Evolutionary conservation across 306 rosid species (phyloP).

Genomic region (Datisca glomerata): DNA sequence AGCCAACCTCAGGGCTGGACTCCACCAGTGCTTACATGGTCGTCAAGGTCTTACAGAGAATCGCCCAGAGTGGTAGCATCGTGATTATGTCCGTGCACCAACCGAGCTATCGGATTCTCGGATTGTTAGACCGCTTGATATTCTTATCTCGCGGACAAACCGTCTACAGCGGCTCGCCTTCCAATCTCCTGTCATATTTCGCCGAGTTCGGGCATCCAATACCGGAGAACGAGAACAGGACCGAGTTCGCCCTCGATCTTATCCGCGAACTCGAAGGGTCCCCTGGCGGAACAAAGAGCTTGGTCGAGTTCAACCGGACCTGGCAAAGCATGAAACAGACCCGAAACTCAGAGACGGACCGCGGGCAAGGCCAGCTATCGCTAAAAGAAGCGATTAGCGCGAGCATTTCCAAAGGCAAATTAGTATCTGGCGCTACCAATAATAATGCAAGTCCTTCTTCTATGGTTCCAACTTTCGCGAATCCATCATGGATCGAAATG

Average conservation of each 20-base stretch:
- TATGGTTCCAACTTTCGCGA: slow-evolving; percentile 66
- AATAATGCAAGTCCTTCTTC: slow-evolving; percentile 26
- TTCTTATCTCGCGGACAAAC: slow-evolving; percentile 80
- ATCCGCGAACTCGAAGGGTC: slow-evolving; percentile 87
- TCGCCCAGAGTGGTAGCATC: slow-evolving; percentile 92
- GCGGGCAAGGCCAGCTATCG: slow-evolving; percentile 17
- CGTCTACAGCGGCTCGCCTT: slow-evolving; percentile 75
- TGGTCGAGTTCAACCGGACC: slow-evolving; percentile 76
- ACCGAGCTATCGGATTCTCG: slow-evolving; percentile 76
- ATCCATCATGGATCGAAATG: slow-evolving; percentile 60
- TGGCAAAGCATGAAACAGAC: slow-evolving; percentile 63
- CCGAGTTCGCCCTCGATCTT: slow-evolving; percentile 88
- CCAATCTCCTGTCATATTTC: slow-evolving; percentile 42
- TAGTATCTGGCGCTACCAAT: slow-evolving; percentile 66
- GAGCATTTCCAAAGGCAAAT: slow-evolving; percentile 61
- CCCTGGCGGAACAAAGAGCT: slow-evolving; percentile 51
- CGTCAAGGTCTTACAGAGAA: slow-evolving; percentile 81
- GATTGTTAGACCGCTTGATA: slow-evolving; percentile 62
- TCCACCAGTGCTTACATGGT: slow-evolving; percentile 96
- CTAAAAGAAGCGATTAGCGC: slow-evolving; percentile 90
- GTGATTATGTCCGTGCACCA: slow-evolving; percentile 92
- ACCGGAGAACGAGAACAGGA: slow-evolving; percentile 77
- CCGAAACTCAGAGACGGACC: neutral
- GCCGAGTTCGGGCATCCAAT: slow-evolving; percentile 77
- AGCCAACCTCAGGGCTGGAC: slow-evolving; percentile 90